phyloP scores from a whole-genome alignment of 345 rosid species.

The Eucalyptus curtisii region DNA sequence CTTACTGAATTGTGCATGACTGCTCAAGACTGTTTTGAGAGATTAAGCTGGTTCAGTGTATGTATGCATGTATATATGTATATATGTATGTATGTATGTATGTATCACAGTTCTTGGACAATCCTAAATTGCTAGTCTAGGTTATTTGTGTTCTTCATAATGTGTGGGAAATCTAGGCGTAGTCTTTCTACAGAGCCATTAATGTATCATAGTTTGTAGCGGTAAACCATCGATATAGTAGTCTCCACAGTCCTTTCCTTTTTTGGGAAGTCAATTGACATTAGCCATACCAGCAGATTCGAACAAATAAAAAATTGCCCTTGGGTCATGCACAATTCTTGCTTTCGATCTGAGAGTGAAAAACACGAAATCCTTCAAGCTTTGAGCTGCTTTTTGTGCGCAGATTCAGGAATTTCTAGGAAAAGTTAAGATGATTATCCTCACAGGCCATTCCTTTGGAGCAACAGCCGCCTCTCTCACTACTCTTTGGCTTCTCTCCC shows the following conservation, averaged over 20 bases:
- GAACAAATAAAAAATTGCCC: neutral
- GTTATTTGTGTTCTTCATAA: too few relatives aligned
- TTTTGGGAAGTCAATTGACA: neutral
- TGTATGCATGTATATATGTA: too few relatives aligned
- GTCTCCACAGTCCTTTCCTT: neutral
- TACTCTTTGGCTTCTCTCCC: constrained; percentile 67
- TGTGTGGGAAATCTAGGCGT: too few relatives aligned
- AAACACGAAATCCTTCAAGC: rapidly evolving
- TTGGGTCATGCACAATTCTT: neutral
- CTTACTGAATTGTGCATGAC: too few relatives aligned
- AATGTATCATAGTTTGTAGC: too few relatives aligned
- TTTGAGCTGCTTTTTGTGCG: neutral
- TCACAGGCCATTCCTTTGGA: constrained; percentile 75
- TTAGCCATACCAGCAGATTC: neutral
- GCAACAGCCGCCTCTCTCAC: constrained; percentile 60
- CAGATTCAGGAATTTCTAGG: constrained; percentile 24
- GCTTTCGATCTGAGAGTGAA: neutral
- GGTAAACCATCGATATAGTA: too few relatives aligned
- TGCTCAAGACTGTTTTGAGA: rapidly evolving
- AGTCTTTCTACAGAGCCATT: too few relatives aligned
- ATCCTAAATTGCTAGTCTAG: too few relatives aligned
- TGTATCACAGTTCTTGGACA: too few relatives aligned
- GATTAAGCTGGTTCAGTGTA: too few relatives aligned
- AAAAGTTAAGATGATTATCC: constrained; percentile 33
- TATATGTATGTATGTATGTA: too few relatives aligned